phyloP scores from a whole-genome alignment of 2,329 filamentous ascomycete species.

The Septoria petroselini region DNA sequence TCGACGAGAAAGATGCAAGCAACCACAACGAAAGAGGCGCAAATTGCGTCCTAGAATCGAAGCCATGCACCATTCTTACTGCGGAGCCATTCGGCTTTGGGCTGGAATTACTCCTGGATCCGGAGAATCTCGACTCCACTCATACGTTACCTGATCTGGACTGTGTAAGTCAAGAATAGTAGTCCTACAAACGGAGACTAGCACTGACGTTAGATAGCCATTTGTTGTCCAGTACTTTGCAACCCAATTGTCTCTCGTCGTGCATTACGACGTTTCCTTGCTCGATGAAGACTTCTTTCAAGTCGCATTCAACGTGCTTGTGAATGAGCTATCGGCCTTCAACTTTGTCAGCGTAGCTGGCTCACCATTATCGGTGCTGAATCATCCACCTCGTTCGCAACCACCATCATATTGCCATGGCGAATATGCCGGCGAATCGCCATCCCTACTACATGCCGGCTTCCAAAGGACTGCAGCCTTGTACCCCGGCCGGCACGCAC shows the following conservation, averaged over 20 bases:
- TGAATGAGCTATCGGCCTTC: constrained; percentile 10
- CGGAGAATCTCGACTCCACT: constrained; percentile 11
- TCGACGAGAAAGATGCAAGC: background rate
- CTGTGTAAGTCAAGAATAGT: constrained; percentile 5
- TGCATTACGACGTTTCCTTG: constrained; percentile 10
- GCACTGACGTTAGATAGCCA: constrained; percentile 10
- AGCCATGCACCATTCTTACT: background rate
- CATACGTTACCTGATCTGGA: constrained; percentile 2
- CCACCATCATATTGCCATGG: constrained; percentile 5
- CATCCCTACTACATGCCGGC: constrained; percentile 15
- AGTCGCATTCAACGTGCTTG: constrained; percentile 6
- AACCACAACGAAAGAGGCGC: background rate
- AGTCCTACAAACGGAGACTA: background rate
- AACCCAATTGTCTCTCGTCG: constrained; percentile 7
- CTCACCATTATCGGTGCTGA: constrained; percentile 12
- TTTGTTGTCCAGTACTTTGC: constrained; percentile 20
- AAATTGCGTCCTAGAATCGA: constrained; percentile 5
- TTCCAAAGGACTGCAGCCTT: constrained; percentile 13
- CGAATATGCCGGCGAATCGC: background rate
- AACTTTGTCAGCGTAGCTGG: background rate
- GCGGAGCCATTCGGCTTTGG: constrained; percentile 13
- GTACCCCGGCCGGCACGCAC: constrained; percentile 7
- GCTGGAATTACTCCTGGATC: constrained; percentile 17
- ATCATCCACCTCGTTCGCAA: constrained; percentile 14
- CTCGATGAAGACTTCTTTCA: constrained; percentile 14